phyloP scores from a whole-genome alignment of 139 green algal genomes.

The Coelastrella sp. region DNA sequence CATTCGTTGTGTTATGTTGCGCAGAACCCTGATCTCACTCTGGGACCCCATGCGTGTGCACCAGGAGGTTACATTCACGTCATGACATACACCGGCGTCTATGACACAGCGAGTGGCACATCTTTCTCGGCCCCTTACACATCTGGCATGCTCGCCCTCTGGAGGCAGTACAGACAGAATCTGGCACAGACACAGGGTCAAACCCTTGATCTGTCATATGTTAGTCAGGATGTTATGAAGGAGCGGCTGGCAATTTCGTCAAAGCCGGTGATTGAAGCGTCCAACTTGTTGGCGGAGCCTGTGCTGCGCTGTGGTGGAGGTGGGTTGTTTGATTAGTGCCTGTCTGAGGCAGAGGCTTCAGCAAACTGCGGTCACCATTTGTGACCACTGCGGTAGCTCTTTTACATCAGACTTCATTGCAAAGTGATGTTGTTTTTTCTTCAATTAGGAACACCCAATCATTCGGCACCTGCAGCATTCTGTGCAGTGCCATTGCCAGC shows the following conservation, averaged over 20 bases:
- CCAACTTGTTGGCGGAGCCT: neutral
- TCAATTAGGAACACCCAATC: no score
- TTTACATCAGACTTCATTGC: no score
- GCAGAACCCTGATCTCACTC: neutral
- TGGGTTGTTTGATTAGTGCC: neutral
- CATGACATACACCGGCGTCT: neutral
- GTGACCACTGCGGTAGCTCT: no score
- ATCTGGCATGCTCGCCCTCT: conserved; percentile 14
- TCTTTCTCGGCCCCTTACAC: conserved; percentile 10
- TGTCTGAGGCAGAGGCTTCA: neutral
- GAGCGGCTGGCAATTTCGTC: neutral
- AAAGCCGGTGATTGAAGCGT: neutral
- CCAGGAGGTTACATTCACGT: neutral
- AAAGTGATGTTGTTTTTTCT: no score
- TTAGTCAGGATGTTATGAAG: conserved; percentile 1
- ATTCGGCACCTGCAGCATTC: no score
- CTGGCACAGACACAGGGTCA: neutral
- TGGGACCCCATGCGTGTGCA: neutral
- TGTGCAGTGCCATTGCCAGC: no score
- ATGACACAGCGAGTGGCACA: neutral
- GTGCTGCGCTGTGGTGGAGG: neutral
- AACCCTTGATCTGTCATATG: neutral
- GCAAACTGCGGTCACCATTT: neutral
- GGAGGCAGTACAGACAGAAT: neutral
- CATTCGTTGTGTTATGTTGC: no score